A percentile compares a stretch with the other conserved stretches of the same genome.
Evolutionary conservation across 2,329 filamentous ascomycete genomes (phyloP).

Genomic region (Apiospora aurea): DNA sequence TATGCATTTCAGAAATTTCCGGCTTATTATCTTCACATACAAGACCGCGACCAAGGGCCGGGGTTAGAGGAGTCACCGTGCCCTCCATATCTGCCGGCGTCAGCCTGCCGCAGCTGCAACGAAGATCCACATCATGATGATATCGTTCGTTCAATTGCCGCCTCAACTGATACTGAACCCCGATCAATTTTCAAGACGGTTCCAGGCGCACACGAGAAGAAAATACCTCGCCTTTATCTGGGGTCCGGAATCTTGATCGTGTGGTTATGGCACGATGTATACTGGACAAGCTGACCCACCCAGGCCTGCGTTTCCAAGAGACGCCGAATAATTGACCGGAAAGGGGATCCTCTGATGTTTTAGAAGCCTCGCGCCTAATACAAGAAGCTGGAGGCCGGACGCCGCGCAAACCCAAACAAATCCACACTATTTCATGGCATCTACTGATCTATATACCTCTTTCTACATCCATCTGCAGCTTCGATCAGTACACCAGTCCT

Average conservation of each 20-base stretch:
- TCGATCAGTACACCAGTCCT: neutral
- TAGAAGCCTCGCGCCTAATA: neutral
- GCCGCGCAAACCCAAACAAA: neutral
- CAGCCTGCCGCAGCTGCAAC: conserved; percentile 5
- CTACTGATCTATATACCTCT: neutral
- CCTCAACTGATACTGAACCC: neutral
- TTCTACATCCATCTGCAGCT: neutral
- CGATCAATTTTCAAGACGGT: neutral
- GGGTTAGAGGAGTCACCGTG: conserved; percentile 14
- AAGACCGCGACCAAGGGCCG: neutral
- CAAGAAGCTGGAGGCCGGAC: conserved; percentile 1
- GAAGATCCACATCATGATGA: neutral
- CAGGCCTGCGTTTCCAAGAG: neutral
- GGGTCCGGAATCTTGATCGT: neutral
- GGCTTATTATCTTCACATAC: neutral
- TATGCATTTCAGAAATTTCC: neutral
- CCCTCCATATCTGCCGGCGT: neutral
- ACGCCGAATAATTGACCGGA: conserved; percentile 17
- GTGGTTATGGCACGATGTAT: conserved; percentile 17
- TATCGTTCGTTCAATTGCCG: neutral
- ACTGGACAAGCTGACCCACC: neutral
- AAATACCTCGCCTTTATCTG: conserved; percentile 1
- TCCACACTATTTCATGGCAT: neutral
- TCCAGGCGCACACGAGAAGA: neutral
- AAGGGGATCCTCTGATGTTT: conserved; percentile 12